phyloP scores from a whole-genome alignment of 352 stramenopile species.

The Pythium guiyangense region DNA sequence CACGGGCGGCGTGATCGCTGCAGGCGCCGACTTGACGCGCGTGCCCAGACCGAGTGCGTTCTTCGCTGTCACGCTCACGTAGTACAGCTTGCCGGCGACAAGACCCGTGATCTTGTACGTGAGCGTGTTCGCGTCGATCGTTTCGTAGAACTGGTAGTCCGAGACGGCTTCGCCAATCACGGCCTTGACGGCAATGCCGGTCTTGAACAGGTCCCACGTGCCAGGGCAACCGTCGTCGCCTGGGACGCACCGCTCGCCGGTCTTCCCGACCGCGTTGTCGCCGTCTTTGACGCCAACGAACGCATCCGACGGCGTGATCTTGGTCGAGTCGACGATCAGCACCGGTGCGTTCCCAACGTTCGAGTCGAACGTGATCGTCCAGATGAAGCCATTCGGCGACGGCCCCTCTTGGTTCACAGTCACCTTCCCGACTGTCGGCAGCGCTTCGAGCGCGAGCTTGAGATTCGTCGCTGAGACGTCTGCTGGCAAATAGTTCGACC shows the following conservation, averaged over 20 bases:
- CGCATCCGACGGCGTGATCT: constrained; percentile 37
- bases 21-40: constrained; percentile 32
- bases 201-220: constrained; percentile 34
- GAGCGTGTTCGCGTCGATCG: constrained; percentile 40
- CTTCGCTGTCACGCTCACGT: constrained; percentile 83
- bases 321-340: constrained; percentile 50
- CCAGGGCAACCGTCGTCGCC: constrained; percentile 39
- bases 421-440: constrained; percentile 64
- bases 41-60: constrained; percentile 72
- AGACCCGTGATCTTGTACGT: constrained; percentile 73
- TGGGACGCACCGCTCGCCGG: constrained; percentile 38
- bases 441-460: constrained; percentile 47
- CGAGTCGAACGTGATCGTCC: constrained; percentile 80
- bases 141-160: constrained; percentile 72
- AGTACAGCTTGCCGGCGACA: constrained; percentile 73
- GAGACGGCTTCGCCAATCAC: constrained; percentile 47
- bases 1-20: constrained; percentile 50
- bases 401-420: constrained; percentile 25
- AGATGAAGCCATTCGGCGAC: constrained; percentile 44
- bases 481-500: constrained; percentile 62
- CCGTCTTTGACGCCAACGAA: constrained; percentile 69
- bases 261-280: constrained; percentile 60
- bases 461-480: constrained; percentile 29
- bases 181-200: constrained; percentile 28
- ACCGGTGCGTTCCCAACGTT: constrained; percentile 52